These are phyloP conservation scores for sunflower (Helianthus annuus) DNA, from an alignment of 129 eudicot genomes.

Conservation along the genomic window HanXRQr2.0-SUNRISE NC_035433.2:130184257-130184756, in stretches of 20 bases:
- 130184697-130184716: slow-evolving; percentile 85
- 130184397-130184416: slow-evolving; percentile 98
- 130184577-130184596: slow-evolving; percentile 99
- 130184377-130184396: slow-evolving; percentile 72
- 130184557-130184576: slow-evolving; percentile 97
- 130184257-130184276: slow-evolving; percentile 18
- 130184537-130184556: slow-evolving; percentile 58
- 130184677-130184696: slow-evolving; percentile 87
- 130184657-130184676: slow-evolving; percentile 80
- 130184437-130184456: neutral
- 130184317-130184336: slow-evolving; percentile 92
- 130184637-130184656: slow-evolving; percentile 64
- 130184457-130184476: neutral
- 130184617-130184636: slow-evolving; percentile 73
- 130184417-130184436: slow-evolving; percentile 91
- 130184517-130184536: slow-evolving; percentile 24
- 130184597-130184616: slow-evolving; percentile 98
- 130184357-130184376: slow-evolving; percentile 63
- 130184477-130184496: neutral
- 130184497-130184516: slow-evolving; percentile 13
- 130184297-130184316: slow-evolving; percentile 92
- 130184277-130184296: slow-evolving; percentile 65
- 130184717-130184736: slow-evolving; percentile 91
- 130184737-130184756: slow-evolving; percentile 81
- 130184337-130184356: slow-evolving; percentile 88